These are phyloP conservation scores for Zoysia japonica DNA, from an alignment of 176 grass and related monocot species.

Conservation along the genomic window DNA sequence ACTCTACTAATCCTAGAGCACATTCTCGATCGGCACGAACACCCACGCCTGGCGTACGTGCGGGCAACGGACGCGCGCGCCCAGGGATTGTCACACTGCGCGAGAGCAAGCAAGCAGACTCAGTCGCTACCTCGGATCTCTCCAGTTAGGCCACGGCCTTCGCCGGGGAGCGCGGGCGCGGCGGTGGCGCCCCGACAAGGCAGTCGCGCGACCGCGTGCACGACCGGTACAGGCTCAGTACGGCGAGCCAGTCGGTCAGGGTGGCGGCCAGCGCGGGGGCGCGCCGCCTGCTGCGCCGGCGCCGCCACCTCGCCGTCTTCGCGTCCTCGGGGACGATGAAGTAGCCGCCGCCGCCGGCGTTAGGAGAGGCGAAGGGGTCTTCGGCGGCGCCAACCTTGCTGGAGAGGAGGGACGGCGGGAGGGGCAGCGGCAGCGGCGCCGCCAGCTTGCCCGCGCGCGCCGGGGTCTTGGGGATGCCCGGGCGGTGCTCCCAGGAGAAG, in stretches of 20 bases:
- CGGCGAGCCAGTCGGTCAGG: constrained; percentile 49
- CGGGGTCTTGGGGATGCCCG: constrained; percentile 72
- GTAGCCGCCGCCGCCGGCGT: neutral
- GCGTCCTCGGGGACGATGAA: constrained; percentile 21
- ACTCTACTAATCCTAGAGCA: constrained; percentile 14
- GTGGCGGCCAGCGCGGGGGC: constrained; percentile 29
- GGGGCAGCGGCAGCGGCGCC: constrained; percentile 42
- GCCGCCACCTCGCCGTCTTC: constrained; percentile 22
- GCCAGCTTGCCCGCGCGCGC: constrained; percentile 38
- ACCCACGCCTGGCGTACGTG: neutral
- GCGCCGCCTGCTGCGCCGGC: constrained; percentile 15
- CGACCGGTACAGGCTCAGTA: constrained; percentile 51
- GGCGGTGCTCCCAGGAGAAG: constrained; percentile 85
- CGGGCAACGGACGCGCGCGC: neutral
- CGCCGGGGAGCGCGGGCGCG: constrained; percentile 1
- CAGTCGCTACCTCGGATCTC: neutral
- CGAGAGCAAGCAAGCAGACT: neutral
- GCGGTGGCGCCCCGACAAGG: constrained; percentile 31
- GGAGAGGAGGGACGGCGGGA: constrained; percentile 55
- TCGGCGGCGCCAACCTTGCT: constrained; percentile 29
- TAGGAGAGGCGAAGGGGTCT: constrained; percentile 9
- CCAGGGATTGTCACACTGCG: neutral
- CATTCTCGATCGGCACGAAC: constrained; percentile 19
- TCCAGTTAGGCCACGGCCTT: neutral
- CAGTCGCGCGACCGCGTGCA: constrained; percentile 50